Base-by-base conservation (phyloP, 768 basidiomycete genomes). In the Boletus pseudopeckii region DNA sequence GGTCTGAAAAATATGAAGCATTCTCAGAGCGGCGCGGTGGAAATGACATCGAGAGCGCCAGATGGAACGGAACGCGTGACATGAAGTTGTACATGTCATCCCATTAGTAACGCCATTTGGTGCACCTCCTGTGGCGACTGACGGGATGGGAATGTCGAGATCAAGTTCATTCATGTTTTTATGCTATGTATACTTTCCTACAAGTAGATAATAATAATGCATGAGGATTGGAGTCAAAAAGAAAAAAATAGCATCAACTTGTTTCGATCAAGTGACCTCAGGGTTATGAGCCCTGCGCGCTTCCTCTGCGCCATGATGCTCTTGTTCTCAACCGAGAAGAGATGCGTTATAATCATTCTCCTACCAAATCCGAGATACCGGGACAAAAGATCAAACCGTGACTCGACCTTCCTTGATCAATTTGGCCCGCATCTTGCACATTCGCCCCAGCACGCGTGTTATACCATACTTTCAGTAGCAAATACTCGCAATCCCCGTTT, bases 271-370 rank as follows among this genome's bases (percentile, higher is more conserved):
- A 73, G 72, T 70, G 74, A 74, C 74, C 73, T 75, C 74, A 67
- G 74, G 74, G 74, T 75, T 75, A 75, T 75, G 74, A 71, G 74
- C 74, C 74, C 74, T 66, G 74, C 74, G 72, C 74, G 74, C 74
- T 75, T 68, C 74, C 74, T 67, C 74, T 75, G 74, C 74, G 74
- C 73, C 74, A 75, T 73, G 74, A 66, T 75, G 74, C 74, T 75
- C 26, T 56, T 20, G 7, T 3, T 7, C 3, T 10, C 7, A 0
- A 3, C 1, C 5, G 7, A 15, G 7, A 3, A 8, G 1, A 2
- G 1, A 1, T 15, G 4, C 4, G 4, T 5, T 1, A 24, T 10
- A 17, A 30, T 5, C 11, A 13, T 11, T 13, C 7, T 20, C 7
- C 10, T 10, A 5, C 7, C 42, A 17, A 10, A 15, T 17, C 41